Base-by-base conservation (phyloP, 2,329 filamentous ascomycete genomes). In the Podosphaera xanthii region DNA sequence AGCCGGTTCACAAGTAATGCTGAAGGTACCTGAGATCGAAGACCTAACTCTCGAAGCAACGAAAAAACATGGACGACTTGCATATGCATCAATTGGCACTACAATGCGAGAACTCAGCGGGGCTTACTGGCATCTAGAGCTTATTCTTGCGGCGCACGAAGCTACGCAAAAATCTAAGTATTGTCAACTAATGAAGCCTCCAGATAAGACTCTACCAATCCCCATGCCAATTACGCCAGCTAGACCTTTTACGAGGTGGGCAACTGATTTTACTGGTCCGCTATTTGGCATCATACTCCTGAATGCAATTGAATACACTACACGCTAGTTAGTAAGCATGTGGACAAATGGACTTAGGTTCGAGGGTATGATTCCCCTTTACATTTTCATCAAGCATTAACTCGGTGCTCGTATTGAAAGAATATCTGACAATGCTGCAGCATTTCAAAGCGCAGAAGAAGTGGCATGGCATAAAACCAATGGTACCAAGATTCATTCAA, bases 381-480 rank as follows among this genome's bases (percentile, higher is more conserved):
- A 22, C 38, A 57, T 14, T 35, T 57, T 57, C 54, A 44, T 57
- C 12, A 57, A 44, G 33, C 14, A 57, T 57, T 36, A 57, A 30
- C 44, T 57, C 33, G 4, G 54, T 36, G 35, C 36, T 7, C 36
- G 4, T 2, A 57, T 57, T 40, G 54, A 30, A 36, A 57, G 44
- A 57, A 57, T 57, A 36, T 44, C 54, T 57, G 35, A 57, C n/a
- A 57, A 57, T 57, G 35, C 54, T 42, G 54, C 35, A 44, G 36
- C 54, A 57, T 57, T 57, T 57, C 52, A 57, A 57, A 57, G 54
- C 54, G 35, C 54, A 57, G 35, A 57, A 57, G 54, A 35, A 57
- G 54, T 57, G 54, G 54, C 54, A 57, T 57, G 54, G 35, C 53
- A 56, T 56, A 56, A 56, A 56, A 38, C 7, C 8, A 56, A n/a